Evolutionary conservation across 2,329 filamentous ascomycete genomes (phyloP).

Genomic region (Metarhizium brunneum): DNA sequence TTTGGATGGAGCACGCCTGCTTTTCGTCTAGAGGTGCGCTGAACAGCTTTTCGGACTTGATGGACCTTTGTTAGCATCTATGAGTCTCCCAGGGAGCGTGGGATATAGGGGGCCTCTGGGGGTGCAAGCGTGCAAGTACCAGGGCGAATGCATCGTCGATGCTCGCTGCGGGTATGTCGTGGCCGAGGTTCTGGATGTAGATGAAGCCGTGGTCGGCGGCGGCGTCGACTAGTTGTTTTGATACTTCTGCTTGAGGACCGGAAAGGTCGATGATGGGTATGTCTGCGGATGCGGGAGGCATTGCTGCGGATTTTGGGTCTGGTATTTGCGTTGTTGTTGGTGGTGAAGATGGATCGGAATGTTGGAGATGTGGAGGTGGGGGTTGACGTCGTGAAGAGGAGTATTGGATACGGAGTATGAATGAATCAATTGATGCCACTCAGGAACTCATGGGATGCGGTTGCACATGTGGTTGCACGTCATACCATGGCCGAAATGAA

Average conservation of each 20-base stretch:
- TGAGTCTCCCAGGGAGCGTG: not conserved
- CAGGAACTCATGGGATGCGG: no score
- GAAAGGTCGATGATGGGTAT: constrained; percentile 81
- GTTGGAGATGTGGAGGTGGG: not conserved
- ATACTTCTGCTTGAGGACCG: constrained; percentile 44
- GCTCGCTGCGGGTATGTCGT: constrained; percentile 55
- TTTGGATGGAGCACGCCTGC: constrained; percentile 61
- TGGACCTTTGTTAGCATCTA: not conserved
- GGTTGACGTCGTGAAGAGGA: not conserved
- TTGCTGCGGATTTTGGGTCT: not conserved
- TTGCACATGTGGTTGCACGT: no score
- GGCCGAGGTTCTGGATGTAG: constrained; percentile 69
- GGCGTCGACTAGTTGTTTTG: constrained; percentile 66
- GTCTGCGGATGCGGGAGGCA: constrained; percentile 22
- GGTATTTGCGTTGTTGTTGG: not conserved
- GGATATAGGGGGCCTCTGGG: not conserved
- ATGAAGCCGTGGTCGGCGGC: constrained; percentile 81
- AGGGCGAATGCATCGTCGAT: constrained; percentile 66
- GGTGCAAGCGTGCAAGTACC: constrained; percentile 33
- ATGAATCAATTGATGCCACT: no score
- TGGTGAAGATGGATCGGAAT: not conserved
- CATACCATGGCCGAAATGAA: no score
- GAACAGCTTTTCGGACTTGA: constrained; percentile 62
- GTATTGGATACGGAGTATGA: no score
- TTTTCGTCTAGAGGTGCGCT: constrained; percentile 61